These are phyloP conservation scores for Verticillium longisporum DNA, from an alignment of 2,329 filamentous ascomycete species.

Conservation along the genomic window DNA sequence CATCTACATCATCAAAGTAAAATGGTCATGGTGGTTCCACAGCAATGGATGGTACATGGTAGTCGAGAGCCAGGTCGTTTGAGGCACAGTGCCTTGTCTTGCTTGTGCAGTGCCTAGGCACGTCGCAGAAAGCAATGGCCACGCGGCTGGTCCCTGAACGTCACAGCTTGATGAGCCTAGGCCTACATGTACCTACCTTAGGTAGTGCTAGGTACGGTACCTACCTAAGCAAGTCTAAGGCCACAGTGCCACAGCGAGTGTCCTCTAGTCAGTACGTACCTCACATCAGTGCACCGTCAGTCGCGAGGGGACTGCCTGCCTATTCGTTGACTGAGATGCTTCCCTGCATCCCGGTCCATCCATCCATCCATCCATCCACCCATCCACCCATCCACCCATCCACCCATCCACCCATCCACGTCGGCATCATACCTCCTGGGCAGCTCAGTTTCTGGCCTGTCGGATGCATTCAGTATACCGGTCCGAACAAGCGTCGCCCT, in stretches of 20 bases:
- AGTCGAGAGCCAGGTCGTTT: too few relatives aligned
- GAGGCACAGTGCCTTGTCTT: too few relatives aligned
- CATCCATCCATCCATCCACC: neutral
- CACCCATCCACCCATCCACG: neutral
- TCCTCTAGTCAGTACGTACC: neutral
- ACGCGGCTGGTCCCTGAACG: slow-evolving; percentile 5
- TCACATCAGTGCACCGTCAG: neutral
- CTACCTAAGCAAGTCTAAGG: too few relatives aligned
- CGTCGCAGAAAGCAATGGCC: slow-evolving; percentile 3
- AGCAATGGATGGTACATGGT: too few relatives aligned
- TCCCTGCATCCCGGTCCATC: neutral
- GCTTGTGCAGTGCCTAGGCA: too few relatives aligned
- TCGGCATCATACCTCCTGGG: neutral
- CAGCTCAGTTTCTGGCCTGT: neutral
- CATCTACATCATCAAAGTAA: too few relatives aligned
- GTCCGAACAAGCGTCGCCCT: neutral
- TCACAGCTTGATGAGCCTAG: neutral
- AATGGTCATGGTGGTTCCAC: too few relatives aligned
- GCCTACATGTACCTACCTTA: too few relatives aligned
- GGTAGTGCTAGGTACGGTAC: too few relatives aligned
- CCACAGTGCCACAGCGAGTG: neutral
- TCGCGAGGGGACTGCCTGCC: neutral
- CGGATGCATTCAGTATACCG: neutral
- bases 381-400: neutral
- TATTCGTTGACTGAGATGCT: neutral